Evolutionary conservation across 768 basidiomycete genomes (phyloP), one percentile per base, ranked within the genome.

Genomic region (Royoungia palumana): DNA sequence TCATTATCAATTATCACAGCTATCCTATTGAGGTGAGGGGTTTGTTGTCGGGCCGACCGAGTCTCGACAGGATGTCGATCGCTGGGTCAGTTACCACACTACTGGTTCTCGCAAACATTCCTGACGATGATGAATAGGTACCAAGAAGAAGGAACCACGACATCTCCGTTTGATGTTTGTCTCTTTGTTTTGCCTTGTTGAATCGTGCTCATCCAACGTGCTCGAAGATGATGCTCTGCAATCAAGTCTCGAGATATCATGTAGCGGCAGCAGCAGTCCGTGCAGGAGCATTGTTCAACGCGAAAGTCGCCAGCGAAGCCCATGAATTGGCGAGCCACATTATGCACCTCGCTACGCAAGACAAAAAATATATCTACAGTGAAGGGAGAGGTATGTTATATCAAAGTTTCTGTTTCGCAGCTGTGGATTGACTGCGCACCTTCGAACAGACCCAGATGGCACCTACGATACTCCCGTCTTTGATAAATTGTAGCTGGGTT

Each of bases 1-100:
- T 94, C 35, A 78, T 89, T 61, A 79, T 92, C 71, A 91, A 91
- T 69, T 93, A 87, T 70, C 90, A 93, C 65, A 85, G 87, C 6
- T 91, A 84, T 60, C 82, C 87, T 0, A 77, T 83, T 45, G 85
- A 89, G 63, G 68, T 90, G 44, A 77, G 79, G 58, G 85, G 85
- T 12, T 60, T 87, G 53, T 59, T 89, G 34, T 82, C 77, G 34
- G 85, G 81, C 3, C 71, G 85, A 8, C 75, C 73, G 13, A 47
- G 67, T 65, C 24, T 62, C 72, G 73, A 75, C 5, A 67, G 83
- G 42, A 68, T 84, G n/a, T 64, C 72, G 0, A 78, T 87, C 30
- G 74, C 72, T 35, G 85, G 86, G 53, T 74, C 32, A 42, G 67
- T 50, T 14, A 30, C 46, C 47, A 32, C 44, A 48, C 8, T 28